Percentiles rank a stretch among this genome's conserved stretches.
Evolutionary conservation across 2,329 filamentous ascomycete genomes (phyloP).

Genomic region (Septoria petroselini): DNA sequence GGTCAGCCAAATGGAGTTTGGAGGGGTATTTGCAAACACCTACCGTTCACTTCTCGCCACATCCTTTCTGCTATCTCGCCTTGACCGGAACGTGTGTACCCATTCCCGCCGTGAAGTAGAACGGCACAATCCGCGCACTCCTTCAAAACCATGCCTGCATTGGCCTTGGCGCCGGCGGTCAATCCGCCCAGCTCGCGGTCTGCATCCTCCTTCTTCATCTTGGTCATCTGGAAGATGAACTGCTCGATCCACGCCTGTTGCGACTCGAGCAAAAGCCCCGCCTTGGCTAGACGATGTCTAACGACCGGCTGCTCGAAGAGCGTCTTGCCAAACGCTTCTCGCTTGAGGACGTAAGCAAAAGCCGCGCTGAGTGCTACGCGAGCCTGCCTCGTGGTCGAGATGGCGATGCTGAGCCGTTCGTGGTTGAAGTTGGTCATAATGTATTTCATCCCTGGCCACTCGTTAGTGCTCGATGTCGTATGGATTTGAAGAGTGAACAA

Average conservation of each 20-base stretch:
- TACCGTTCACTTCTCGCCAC: constrained; percentile 40
- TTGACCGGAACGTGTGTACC: constrained; percentile 63
- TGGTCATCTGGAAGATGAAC: constrained; percentile 65
- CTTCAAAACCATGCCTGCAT: constrained; percentile 67
- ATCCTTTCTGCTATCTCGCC: constrained; percentile 68
- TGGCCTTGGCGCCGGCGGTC: constrained; percentile 69
- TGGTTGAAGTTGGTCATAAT: constrained; percentile 64
- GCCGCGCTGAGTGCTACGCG: constrained; percentile 59
- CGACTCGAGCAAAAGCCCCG: constrained; percentile 64
- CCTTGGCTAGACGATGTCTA: constrained; percentile 67
- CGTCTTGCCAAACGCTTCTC: constrained; percentile 65
- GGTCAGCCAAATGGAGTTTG: too few relatives aligned
- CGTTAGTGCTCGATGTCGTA: constrained; percentile 51
- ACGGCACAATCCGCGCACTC: constrained; percentile 68
- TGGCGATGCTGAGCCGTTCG: constrained; percentile 65
- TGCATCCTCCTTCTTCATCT: constrained; percentile 58
- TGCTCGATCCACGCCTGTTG: constrained; percentile 71
- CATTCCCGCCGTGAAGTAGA: constrained; percentile 70
- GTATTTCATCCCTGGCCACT: constrained; percentile 52
- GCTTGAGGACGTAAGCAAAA: constrained; percentile 61
- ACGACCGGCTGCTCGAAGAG: constrained; percentile 74
- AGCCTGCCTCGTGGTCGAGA: constrained; percentile 61
- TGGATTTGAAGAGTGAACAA: constrained; percentile 56
- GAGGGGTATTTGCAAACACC: too few relatives aligned
- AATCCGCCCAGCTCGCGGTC: constrained; percentile 66